Evolutionary conservation across 179 eudicot species (phyloP).

Genomic region (Drosera spatulata): DNA sequence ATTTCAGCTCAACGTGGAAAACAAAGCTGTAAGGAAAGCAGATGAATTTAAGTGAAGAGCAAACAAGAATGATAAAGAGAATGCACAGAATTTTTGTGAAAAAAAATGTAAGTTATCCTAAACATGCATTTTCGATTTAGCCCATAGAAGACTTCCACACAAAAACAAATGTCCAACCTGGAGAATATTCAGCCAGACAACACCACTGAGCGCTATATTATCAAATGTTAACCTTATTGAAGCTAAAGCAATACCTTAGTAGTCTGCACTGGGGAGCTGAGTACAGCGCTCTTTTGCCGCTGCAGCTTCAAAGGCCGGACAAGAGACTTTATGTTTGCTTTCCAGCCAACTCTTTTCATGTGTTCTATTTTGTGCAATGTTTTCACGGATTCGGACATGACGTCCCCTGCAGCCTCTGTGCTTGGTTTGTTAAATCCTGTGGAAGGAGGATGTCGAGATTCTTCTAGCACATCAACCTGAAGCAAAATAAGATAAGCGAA

Average conservation of each 20-base stretch:
- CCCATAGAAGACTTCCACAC: too few relatives aligned
- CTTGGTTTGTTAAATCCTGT: constrained; percentile 11
- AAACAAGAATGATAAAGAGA: too few relatives aligned
- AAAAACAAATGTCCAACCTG: too few relatives aligned
- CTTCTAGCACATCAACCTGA: constrained; percentile 7
- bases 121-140: too few relatives aligned
- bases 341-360: constrained; percentile 20
- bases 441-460: constrained; percentile 6
- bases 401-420: constrained; percentile 14
- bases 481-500: neutral
- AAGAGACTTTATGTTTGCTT: constrained; percentile 14
- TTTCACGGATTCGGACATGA: constrained; percentile 9
- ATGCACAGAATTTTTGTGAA: too few relatives aligned
- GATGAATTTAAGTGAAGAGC: too few relatives aligned
- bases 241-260: constrained; percentile 30
- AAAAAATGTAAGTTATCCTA: too few relatives aligned
- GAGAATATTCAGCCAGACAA: neutral
- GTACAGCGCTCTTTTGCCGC: constrained; percentile 13
- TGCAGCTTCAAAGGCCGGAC: constrained; percentile 24
- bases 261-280: neutral
- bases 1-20: neutral
- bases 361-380: constrained; percentile 8
- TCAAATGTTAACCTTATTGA: neutral
- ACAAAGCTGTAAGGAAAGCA: neutral
- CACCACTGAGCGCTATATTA: neutral